Evolutionary conservation across 495 filamentous ascomycete species (phyloP), one percentile per base, ranked within the genome.

Genomic region (Entonaema liquescens): DNA sequence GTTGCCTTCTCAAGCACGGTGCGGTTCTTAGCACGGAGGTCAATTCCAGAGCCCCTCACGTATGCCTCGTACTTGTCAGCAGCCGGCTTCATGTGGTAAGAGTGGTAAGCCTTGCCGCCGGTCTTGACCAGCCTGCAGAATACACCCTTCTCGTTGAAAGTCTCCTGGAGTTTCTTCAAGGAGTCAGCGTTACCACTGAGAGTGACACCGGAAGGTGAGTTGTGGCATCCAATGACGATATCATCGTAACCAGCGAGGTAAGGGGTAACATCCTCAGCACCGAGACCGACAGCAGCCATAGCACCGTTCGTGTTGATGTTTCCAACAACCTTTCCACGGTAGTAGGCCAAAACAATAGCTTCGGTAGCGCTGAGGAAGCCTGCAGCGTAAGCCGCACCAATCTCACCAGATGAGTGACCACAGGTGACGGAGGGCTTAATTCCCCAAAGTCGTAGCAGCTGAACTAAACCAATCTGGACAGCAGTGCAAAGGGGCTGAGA

Each of bases 381-480:
- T 26, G 78, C 78, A 13, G 82, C 76, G 58, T 83, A 86, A 0
- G 84, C 84, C 5, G 85, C 86, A 0, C 80, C 84, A 67, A 90
- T 90, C 71, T 91, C 89, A n/a, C 89, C 89, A 55, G 84, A 87
- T 3, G 88, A 90, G 67, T 91, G 89, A 12, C 89, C 87, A 1
- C 87, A 80, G 0, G 87, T 86, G 9, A 82, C 81, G 1, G 67
- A 62, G 0, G 87, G 86, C 0, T 40, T 70, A 28, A 91, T 82
- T 8, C 79, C 81, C 85, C 85, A 88, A 9, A 78, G 74, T 1
- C 70, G 65, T 6, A 91, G 73, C 0, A 91, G 74, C 1, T 87
- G 78, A 0, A 88, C 86, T 3, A 91, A 66, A 0, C 83, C 82
- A 11, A 88, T 80, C 65, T 88, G 84, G 2, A 88, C 65, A 2